Evolutionary conservation across 1,284 basidiomycete genomes (phyloP).

Genomic region (Fomitopsis palustris): DNA sequence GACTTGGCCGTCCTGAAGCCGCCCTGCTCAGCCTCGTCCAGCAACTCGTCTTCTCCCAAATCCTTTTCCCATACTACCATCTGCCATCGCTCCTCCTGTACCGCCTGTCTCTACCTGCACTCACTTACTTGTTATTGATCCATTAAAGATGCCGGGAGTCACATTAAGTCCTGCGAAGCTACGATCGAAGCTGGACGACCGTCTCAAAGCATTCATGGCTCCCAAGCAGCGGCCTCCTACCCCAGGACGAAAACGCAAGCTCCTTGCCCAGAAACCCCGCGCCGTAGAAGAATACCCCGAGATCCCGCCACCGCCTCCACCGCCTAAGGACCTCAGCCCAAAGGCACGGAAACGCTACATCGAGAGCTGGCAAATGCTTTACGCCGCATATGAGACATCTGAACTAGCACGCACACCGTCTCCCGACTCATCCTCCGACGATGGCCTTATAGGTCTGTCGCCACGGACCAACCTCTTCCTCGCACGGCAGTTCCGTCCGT

Average conservation of each 20-base stretch:
- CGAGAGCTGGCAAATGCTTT: slow-evolving; percentile 18
- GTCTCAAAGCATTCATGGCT: slow-evolving; percentile 13
- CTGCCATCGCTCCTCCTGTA: slow-evolving; percentile 1
- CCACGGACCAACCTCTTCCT: slow-evolving; percentile 11
- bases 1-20: background rate
- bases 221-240: slow-evolving; percentile 7
- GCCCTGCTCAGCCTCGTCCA: slow-evolving; percentile 2
- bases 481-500: slow-evolving; percentile 12
- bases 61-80: slow-evolving; percentile 5
- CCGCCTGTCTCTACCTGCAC: background rate
- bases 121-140: slow-evolving; percentile 4
- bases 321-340: slow-evolving; percentile 15
- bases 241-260: slow-evolving; percentile 4
- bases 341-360: slow-evolving; percentile 2
- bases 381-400: slow-evolving; percentile 8
- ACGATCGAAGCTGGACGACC: slow-evolving; percentile 19
- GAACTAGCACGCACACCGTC: slow-evolving; percentile 13
- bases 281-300: slow-evolving; percentile 4
- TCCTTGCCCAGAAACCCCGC: slow-evolving; percentile 4
- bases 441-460: background rate
- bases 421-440: slow-evolving; percentile 5
- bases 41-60: background rate
- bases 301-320: slow-evolving; percentile 15
- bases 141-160: slow-evolving; percentile 12
- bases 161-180: slow-evolving; percentile 14